Evolutionary conservation across 345 rosid genomes (phyloP).

Genomic region (Aegle marmelos): DNA sequence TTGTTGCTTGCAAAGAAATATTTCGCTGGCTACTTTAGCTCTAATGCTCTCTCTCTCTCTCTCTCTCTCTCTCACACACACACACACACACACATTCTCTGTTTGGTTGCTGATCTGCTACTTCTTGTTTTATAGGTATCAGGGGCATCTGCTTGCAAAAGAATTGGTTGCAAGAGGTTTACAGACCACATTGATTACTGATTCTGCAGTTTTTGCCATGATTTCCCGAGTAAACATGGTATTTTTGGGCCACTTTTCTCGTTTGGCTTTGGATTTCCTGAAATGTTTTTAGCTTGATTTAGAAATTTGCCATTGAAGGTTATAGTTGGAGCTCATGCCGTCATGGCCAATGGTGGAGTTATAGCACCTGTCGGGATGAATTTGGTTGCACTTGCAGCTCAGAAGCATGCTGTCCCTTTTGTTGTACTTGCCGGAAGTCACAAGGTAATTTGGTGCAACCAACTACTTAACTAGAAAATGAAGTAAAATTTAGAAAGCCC

Average conservation of each 20-base stretch:
- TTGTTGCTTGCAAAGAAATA: slow-evolving; percentile 6
- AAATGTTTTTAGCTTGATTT: slow-evolving; percentile 14
- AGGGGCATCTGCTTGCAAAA: slow-evolving; percentile 90
- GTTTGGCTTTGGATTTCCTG: background rate
- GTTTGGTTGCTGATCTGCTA: background rate
- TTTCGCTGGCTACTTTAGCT: background rate
- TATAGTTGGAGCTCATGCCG: slow-evolving; percentile 97
- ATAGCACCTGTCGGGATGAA: slow-evolving; percentile 97
- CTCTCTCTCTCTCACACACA: background rate
- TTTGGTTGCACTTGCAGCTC: slow-evolving; percentile 97
- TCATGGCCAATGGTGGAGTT: slow-evolving; percentile 98
- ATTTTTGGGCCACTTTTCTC: slow-evolving; percentile 8
- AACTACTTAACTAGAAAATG: slow-evolving; percentile 4
- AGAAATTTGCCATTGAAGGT: slow-evolving; percentile 49
- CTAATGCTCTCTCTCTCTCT: background rate
- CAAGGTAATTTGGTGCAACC: slow-evolving; percentile 52
- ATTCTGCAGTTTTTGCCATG: slow-evolving; percentile 98
- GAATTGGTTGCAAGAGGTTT: slow-evolving; percentile 91
- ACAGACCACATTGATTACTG: slow-evolving; percentile 90
- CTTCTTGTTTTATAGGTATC: slow-evolving; percentile 54
- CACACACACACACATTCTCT: background rate
- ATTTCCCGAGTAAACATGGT: slow-evolving; percentile 98
- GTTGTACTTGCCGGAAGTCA: slow-evolving; percentile 98
- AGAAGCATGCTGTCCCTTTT: slow-evolving; percentile 97
- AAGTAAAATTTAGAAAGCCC: background rate